These are phyloP conservation scores for Fonsecaea erecta DNA, from an alignment of 2,329 filamentous ascomycete genomes.

Conservation along the genomic window DNA sequence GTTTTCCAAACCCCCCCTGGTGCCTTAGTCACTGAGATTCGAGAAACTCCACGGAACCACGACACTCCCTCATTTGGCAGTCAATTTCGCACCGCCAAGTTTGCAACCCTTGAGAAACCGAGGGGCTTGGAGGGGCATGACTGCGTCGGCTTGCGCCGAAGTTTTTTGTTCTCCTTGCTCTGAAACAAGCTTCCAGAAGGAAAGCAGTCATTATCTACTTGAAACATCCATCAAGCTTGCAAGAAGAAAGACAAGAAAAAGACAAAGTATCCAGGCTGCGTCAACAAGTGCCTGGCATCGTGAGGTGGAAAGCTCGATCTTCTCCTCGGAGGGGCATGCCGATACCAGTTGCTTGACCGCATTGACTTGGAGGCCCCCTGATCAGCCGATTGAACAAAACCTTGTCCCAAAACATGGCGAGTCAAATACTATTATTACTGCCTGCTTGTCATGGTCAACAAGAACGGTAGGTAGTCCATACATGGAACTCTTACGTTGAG, in stretches of 20 bases:
- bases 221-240: not conserved
- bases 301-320: not conserved
- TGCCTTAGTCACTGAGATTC: conserved; percentile 15
- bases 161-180: not conserved
- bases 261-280: not conserved
- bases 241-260: not conserved
- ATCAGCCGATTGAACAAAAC: not conserved
- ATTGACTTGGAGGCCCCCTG: not conserved
- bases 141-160: conserved; percentile 1
- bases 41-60: conserved; percentile 27
- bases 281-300: not conserved
- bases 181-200: not conserved
- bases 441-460: not conserved
- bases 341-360: not conserved
- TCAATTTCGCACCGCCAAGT: conserved; percentile 16
- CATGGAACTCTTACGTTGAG: not conserved
- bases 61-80: conserved; percentile 13
- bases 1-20: conserved; percentile 8
- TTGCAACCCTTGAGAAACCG: conserved; percentile 7
- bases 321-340: not conserved
- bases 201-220: not conserved
- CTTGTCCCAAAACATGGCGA: not conserved
- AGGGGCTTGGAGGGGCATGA: conserved; percentile 18
- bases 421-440: not conserved
- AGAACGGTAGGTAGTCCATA: not conserved